Conservation (phyloP, 176 grass and related monocot species). For the Oryza punctata region DNA sequence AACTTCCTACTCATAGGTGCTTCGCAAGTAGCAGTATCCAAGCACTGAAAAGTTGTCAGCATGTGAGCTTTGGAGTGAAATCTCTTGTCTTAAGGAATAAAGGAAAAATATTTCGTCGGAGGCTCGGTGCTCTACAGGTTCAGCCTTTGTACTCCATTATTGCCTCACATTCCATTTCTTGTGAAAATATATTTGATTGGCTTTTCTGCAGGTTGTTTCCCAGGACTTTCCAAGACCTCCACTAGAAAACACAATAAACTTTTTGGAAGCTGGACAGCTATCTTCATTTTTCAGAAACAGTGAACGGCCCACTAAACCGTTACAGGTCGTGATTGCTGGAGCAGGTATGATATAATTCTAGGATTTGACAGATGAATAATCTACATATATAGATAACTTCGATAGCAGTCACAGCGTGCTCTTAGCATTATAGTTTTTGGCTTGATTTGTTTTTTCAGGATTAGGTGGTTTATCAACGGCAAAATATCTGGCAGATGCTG, state of each 20-base stretch:
- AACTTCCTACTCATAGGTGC: constrained; percentile 48
- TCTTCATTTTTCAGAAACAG: constrained; percentile 70
- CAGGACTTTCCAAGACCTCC: constrained; percentile 76
- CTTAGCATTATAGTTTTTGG: constrained; percentile 19
- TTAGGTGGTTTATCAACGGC: constrained; percentile 89
- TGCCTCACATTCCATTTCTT: neutral
- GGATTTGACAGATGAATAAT: constrained; percentile 4
- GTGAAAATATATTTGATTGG: constrained; percentile 22
- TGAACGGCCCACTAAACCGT: constrained; percentile 61
- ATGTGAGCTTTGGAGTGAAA: constrained; percentile 20
- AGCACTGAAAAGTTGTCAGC: constrained; percentile 45
- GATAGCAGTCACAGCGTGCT: neutral
- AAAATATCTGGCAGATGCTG: constrained; percentile 96
- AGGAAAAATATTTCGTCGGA: constrained; percentile 41
- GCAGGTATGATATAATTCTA: constrained; percentile 66
- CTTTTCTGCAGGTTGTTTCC: constrained; percentile 68
- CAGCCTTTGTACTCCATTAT: neutral
- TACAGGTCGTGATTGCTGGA: constrained; percentile 87
- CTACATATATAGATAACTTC: neutral
- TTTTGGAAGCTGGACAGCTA: constrained; percentile 87
- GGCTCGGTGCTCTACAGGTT: constrained; percentile 55
- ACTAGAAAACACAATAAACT: constrained; percentile 74
- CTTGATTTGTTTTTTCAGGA: constrained; percentile 58
- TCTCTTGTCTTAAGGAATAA: constrained; percentile 39
- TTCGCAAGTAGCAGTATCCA: constrained; percentile 44